phyloP scores from a whole-genome alignment of 371 early-diverging fungal species.

The Mucor irregularis region DNA sequence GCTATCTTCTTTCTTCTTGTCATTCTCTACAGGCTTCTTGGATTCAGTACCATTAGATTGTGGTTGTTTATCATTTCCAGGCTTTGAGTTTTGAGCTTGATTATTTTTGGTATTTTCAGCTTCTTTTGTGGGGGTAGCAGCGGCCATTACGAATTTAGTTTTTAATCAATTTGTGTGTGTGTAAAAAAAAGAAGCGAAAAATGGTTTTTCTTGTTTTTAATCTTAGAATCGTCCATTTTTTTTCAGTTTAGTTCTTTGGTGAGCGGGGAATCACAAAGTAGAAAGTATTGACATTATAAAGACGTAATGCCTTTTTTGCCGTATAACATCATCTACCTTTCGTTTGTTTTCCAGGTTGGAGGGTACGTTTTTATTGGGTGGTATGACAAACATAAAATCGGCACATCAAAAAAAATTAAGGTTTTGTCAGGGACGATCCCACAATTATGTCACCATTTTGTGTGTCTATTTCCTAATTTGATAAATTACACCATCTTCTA shows the following conservation, averaged over 20 bases:
- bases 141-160: slow-evolving; percentile 1
- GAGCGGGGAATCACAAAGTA: too few relatives aligned
- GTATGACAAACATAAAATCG: background rate
- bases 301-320: too few relatives aligned
- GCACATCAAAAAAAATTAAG: background rate
- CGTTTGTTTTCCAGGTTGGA: too few relatives aligned
- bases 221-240: too few relatives aligned
- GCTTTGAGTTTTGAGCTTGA: background rate
- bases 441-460: slow-evolving; percentile 4
- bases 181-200: background rate
- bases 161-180: background rate
- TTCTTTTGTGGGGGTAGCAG: slow-evolving; percentile 4
- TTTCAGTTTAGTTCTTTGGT: too few relatives aligned
- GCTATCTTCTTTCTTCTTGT: background rate
- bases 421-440: background rate
- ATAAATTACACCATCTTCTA: background rate
- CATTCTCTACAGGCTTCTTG: background rate
- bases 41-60: background rate
- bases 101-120: background rate
- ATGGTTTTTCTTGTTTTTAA: background rate
- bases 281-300: slow-evolving; percentile 4
- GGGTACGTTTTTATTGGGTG: background rate
- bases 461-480: too few relatives aligned
- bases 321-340: too few relatives aligned
- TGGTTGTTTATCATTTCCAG: background rate